These are phyloP conservation scores for Coemansia sp. DNA, from an alignment of 192 early-diverging fungal species.

Conservation along the genomic window DNA sequence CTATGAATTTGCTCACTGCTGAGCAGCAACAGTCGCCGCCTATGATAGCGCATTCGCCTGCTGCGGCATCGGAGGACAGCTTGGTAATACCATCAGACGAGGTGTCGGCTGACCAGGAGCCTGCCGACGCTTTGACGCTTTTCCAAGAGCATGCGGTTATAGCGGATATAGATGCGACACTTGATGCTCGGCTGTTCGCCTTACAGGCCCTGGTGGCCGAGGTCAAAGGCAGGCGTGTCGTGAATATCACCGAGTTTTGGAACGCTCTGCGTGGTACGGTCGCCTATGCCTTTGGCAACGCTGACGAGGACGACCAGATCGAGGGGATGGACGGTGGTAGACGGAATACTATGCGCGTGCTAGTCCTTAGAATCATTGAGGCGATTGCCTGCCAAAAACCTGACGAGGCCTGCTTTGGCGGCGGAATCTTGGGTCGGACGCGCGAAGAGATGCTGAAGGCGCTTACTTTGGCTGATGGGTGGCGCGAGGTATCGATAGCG, in stretches of 20 bases:
- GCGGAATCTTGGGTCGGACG: conserved; percentile 7
- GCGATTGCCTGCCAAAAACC: conserved; percentile 22
- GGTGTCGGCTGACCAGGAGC: not conserved
- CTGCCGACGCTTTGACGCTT: conserved; percentile 35
- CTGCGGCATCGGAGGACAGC: not conserved
- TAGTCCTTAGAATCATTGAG: conserved; percentile 28
- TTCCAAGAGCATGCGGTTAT: conserved; percentile 15
- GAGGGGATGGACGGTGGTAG: not conserved
- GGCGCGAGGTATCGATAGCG: conserved; percentile 38
- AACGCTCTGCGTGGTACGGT: conserved; percentile 28
- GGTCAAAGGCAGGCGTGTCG: conserved; percentile 15
- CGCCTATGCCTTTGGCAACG: conserved; percentile 24
- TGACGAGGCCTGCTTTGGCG: conserved; percentile 17
- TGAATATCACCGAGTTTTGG: conserved; percentile 42
- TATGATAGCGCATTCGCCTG: not conserved
- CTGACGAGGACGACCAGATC: not conserved
- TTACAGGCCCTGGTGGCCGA: conserved; percentile 21
- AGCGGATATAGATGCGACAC: conserved; percentile 12
- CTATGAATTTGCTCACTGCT: conserved; percentile 1
- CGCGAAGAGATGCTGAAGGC: conserved; percentile 34
- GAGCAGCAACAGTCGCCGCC: not conserved
- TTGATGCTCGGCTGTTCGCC: conserved; percentile 33
- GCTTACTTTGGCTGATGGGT: conserved; percentile 21
- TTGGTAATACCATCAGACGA: conserved; percentile 6
- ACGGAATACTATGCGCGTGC: conserved; percentile 14